Evolutionary conservation across 441 rosid species (phyloP).

Genomic region (Adansonia grandidieri): DNA sequence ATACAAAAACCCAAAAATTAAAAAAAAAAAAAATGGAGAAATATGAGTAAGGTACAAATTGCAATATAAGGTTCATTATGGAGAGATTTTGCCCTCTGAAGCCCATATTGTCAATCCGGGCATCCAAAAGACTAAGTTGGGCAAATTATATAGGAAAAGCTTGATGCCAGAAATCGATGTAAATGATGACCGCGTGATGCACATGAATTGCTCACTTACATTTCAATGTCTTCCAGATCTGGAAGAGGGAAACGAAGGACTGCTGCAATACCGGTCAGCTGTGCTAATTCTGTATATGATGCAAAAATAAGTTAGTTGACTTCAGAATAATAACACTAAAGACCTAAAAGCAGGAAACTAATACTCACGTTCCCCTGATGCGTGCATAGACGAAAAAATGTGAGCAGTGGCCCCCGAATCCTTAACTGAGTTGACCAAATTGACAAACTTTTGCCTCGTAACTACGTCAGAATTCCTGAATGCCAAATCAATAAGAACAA

Average conservation of each 20-base stretch:
- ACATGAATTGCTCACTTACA: constrained; percentile 40
- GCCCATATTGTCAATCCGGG: not conserved
- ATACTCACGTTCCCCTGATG: constrained; percentile 90
- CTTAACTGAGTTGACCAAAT: constrained; percentile 79
- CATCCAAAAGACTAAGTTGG: not conserved
- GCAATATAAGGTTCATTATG: not conserved
- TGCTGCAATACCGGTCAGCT: constrained; percentile 88
- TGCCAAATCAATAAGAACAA: constrained; percentile 11
- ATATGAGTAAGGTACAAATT: not conserved
- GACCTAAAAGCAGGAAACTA: not conserved
- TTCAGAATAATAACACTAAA: not conserved
- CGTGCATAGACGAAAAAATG: constrained; percentile 93
- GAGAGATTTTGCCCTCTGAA: not conserved
- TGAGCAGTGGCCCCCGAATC: constrained; percentile 73
- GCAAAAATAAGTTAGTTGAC: not conserved
- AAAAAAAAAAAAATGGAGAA: not conserved
- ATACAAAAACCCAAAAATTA: not conserved
- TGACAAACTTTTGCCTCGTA: constrained; percentile 68
- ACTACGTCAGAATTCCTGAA: constrained; percentile 80
- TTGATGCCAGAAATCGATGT: not conserved
- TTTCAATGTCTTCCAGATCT: constrained; percentile 92
- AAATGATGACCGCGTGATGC: not conserved
- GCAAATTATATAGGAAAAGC: not conserved
- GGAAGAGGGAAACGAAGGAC: constrained; percentile 93
- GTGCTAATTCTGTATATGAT: constrained; percentile 66